Evolutionary conservation across 352 stramenopile genomes (phyloP).

Genomic region (Ophiocytium majus): DNA sequence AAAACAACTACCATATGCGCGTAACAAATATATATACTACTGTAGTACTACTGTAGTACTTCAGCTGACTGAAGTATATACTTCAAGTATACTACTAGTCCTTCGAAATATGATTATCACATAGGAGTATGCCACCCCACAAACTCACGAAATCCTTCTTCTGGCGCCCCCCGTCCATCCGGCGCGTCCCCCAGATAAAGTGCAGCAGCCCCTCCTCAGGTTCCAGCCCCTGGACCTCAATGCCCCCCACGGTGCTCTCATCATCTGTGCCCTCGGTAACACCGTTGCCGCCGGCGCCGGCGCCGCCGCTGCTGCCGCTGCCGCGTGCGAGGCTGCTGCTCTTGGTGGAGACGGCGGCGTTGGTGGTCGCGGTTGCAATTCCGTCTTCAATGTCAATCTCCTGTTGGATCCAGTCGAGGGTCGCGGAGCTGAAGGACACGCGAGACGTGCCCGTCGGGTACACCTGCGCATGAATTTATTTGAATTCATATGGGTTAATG

Average conservation of each 20-base stretch:
- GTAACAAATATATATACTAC: too few relatives aligned
- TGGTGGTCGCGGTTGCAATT: neutral
- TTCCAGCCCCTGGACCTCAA: neutral
- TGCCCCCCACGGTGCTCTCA: slow-evolving; percentile 53
- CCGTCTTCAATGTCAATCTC: slow-evolving; percentile 10
- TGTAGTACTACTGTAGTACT: too few relatives aligned
- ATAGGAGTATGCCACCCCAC: too few relatives aligned
- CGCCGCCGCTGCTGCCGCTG: neutral
- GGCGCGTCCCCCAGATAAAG: slow-evolving; percentile 48
- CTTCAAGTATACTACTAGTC: too few relatives aligned
- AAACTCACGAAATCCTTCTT: slow-evolving; percentile 23
- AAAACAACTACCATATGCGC: too few relatives aligned
- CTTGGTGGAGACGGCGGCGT: neutral
- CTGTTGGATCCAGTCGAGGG: slow-evolving; percentile 45
- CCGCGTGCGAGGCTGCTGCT: neutral
- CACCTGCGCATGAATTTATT: too few relatives aligned
- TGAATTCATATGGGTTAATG: too few relatives aligned
- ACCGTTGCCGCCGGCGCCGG: neutral
- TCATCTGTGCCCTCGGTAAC: too few relatives aligned
- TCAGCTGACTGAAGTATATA: too few relatives aligned
- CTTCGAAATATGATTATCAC: too few relatives aligned
- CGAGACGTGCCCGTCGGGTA: slow-evolving; percentile 61
- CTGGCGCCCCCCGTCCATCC: slow-evolving; percentile 56
- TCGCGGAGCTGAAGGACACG: slow-evolving; percentile 49
- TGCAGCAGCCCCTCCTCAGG: slow-evolving; percentile 55